These are phyloP conservation scores for Nepenthes gracilis DNA, from an alignment of 148 eudicot genomes.

Conservation along the genomic window DNA sequence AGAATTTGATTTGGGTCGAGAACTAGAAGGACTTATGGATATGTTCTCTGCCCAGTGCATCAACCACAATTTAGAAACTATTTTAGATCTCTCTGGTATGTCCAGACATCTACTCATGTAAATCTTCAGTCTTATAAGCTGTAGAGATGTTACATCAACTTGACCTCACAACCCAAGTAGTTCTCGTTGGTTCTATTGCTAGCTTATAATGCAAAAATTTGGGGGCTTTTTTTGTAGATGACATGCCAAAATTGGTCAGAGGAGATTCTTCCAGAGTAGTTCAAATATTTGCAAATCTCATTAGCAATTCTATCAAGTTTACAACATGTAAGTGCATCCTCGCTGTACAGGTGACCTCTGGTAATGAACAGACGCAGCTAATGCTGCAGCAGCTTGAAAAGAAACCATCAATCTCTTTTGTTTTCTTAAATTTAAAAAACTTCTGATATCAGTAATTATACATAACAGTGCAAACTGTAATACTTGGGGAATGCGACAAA, in stretches of 20 bases:
- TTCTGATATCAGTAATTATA: too few relatives aligned
- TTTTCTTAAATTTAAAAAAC: too few relatives aligned
- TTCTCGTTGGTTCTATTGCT: too few relatives aligned
- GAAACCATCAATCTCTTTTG: neutral
- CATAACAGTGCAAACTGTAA: too few relatives aligned
- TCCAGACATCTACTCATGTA: neutral
- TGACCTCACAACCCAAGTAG: too few relatives aligned
- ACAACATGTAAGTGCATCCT: conserved; percentile 54
- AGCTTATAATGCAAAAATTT: neutral
- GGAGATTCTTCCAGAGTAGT: conserved; percentile 94
- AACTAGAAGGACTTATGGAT: conserved; percentile 94
- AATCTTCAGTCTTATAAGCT: neutral
- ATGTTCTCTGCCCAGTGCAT: conserved; percentile 96
- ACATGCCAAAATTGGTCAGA: conserved; percentile 76
- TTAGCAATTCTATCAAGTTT: conserved; percentile 93
- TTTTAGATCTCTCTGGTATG: conserved; percentile 84
- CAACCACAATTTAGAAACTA: conserved; percentile 79
- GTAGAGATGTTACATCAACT: too few relatives aligned
- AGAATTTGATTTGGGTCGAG: conserved; percentile 82
- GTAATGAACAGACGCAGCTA: neutral
- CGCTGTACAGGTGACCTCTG: neutral
- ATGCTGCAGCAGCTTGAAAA: neutral
- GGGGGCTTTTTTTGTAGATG: conserved; percentile 40
- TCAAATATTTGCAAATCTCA: conserved; percentile 91
- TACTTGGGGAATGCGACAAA: too few relatives aligned